These are phyloP conservation scores for Solanum rostratum DNA, from an alignment of 257 asterid species.

Conservation along the genomic window DNA sequence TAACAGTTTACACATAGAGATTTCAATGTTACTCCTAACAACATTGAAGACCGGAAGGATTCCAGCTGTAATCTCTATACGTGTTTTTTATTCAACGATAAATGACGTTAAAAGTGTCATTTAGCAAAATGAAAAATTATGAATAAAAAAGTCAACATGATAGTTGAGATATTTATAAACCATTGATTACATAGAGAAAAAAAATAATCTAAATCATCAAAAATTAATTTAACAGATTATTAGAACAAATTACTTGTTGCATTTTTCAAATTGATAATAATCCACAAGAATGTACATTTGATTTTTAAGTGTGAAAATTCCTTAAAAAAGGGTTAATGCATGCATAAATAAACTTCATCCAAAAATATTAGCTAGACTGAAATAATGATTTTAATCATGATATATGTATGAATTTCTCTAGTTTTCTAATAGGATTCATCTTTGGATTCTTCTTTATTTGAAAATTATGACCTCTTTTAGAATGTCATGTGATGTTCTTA, in stretches of 20 bases:
- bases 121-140: background rate
- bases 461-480: too few relatives aligned
- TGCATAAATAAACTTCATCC: background rate
- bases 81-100: background rate
- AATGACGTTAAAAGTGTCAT: background rate
- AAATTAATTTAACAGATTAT: background rate
- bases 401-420: too few relatives aligned
- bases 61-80: background rate
- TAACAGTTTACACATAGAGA: background rate
- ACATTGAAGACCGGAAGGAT: background rate
- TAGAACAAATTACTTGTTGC: background rate
- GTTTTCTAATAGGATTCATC: too few relatives aligned
- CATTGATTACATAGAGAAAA: background rate
- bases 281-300: background rate
- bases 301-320: background rate
- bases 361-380: background rate
- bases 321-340: background rate
- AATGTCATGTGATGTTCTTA: too few relatives aligned
- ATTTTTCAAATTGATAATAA: background rate
- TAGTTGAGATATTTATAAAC: background rate
- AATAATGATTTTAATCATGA: too few relatives aligned
- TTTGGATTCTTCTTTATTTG: too few relatives aligned
- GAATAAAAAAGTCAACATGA: background rate
- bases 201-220: background rate
- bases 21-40: background rate